These are phyloP conservation scores for Lactarius psammicola DNA, from an alignment of 768 basidiomycete species.

Conservation along the genomic window DNA sequence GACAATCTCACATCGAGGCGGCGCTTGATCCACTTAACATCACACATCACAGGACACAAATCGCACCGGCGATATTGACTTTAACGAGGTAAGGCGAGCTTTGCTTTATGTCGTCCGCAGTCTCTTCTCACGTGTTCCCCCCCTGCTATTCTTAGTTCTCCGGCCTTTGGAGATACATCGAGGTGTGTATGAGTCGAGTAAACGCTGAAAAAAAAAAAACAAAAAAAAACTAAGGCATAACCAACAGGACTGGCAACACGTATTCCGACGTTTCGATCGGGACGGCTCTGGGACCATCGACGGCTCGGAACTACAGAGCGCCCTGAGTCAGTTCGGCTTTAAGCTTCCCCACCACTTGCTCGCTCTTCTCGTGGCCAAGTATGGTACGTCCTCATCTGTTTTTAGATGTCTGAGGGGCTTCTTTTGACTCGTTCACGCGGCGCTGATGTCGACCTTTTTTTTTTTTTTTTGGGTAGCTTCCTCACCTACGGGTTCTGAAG, in stretches of 20 bases:
- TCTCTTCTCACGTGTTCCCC: background rate
- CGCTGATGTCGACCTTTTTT: background rate
- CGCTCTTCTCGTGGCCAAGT: slow-evolving; percentile 70
- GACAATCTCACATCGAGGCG: background rate
- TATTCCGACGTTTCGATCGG: slow-evolving; percentile 78
- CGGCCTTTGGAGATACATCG: slow-evolving; percentile 83
- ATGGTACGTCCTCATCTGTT: slow-evolving; percentile 48
- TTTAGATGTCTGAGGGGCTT: background rate
- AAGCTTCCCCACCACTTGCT: slow-evolving; percentile 66
- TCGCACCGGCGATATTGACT: slow-evolving; percentile 75
- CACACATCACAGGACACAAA: slow-evolving; percentile 52
- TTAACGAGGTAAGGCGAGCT: slow-evolving; percentile 57
- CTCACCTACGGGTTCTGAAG: slow-evolving; percentile 31
- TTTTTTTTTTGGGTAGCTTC: slow-evolving; percentile 29
- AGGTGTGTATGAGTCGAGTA: slow-evolving; percentile 38
- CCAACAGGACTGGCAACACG: slow-evolving; percentile 80
- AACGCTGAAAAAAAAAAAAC: background rate
- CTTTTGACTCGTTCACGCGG: background rate
- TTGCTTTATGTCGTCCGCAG: background rate
- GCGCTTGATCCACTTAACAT: slow-evolving; percentile 5
- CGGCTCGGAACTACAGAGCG: slow-evolving; percentile 59
- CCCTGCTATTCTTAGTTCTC: slow-evolving; percentile 49
- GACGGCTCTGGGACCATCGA: slow-evolving; percentile 83
- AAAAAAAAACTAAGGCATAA: background rate
- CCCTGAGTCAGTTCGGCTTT: slow-evolving; percentile 73